Percentiles rank a stretch among this genome's conserved stretches.
Conservation (phyloP, 306 rosid species). For the Argentina anserina region DNA sequence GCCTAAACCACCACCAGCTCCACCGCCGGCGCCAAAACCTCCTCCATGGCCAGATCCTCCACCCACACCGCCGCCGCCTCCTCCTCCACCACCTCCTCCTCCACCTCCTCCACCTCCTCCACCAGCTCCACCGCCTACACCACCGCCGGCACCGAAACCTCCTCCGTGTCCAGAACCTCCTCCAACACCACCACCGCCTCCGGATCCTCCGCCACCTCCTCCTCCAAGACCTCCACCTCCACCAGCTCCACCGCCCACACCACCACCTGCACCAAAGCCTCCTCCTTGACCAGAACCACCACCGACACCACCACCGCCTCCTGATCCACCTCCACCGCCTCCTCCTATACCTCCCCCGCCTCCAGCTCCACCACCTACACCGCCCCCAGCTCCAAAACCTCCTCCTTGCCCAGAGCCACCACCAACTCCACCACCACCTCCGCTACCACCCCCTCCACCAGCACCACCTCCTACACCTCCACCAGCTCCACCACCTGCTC, state of each 20-base stretch:
- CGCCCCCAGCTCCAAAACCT: constrained; percentile 10
- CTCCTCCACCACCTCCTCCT: constrained; percentile 11
- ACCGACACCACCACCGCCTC: constrained; percentile 12
- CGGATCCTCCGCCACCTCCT: constrained; percentile 12
- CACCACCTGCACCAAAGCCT: constrained; percentile 8
- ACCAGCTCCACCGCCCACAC: not conserved
- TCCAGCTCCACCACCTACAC: constrained; percentile 14
- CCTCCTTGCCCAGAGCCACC: constrained; percentile 17
- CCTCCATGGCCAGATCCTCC: not conserved
- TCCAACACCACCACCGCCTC: not conserved
- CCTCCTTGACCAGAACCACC: constrained; percentile 13
- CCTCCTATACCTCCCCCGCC: constrained; percentile 17
- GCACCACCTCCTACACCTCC: constrained; percentile 46
- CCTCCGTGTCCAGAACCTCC: not conserved
- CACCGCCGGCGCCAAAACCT: not conserved
- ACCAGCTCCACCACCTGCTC: constrained; percentile 41
- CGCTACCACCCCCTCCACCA: constrained; percentile 26
- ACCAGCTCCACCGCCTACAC: constrained; percentile 5
- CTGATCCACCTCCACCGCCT: constrained; percentile 6
- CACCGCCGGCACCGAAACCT: constrained; percentile 6
- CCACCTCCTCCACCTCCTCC: not conserved
- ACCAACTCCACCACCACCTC: constrained; percentile 22
- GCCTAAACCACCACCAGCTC: constrained; percentile 29
- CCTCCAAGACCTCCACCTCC: not conserved
- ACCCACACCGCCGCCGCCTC: not conserved